These are phyloP conservation scores for Astraeus odoratus DNA, from an alignment of 768 basidiomycete genomes.

Conservation along the genomic window DNA sequence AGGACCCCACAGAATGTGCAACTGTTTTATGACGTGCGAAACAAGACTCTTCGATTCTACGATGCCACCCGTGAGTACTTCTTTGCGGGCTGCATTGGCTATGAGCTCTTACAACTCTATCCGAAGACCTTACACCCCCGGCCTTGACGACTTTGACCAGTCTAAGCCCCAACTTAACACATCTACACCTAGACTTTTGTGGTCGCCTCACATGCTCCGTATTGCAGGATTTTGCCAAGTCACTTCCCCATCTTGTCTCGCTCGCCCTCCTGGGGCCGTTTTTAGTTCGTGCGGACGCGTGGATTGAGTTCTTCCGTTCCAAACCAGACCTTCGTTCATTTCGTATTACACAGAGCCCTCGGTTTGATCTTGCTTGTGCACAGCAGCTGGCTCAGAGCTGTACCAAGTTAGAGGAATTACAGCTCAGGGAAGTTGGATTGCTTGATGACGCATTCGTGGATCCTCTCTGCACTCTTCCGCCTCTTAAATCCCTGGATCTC, in stretches of 20 bases:
- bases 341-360: slow-evolving; percentile 77
- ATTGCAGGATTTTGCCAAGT: slow-evolving; percentile 49
- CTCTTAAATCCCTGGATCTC: slow-evolving; percentile 60
- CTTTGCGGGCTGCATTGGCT: background rate
- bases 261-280: slow-evolving; percentile 86
- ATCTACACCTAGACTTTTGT: slow-evolving; percentile 78
- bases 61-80: slow-evolving; percentile 76
- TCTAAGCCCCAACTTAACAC: slow-evolving; percentile 80
- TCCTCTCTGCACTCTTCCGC: slow-evolving; percentile 32
- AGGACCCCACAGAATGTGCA: slow-evolving; percentile 76
- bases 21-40: slow-evolving; percentile 75
- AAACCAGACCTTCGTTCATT: slow-evolving; percentile 64
- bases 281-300: slow-evolving; percentile 65
- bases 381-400: slow-evolving; percentile 46
- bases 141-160: slow-evolving; percentile 65
- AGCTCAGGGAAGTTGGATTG: slow-evolving; percentile 71
- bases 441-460: slow-evolving; percentile 60
- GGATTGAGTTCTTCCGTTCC: slow-evolving; percentile 67
- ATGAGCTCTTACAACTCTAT: slow-evolving; percentile 3
- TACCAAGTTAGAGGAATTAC: slow-evolving; percentile 56
- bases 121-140: slow-evolving; percentile 56
- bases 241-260: slow-evolving; percentile 58
- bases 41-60: slow-evolving; percentile 65
- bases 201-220: slow-evolving; percentile 69
- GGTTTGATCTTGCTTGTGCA: slow-evolving; percentile 71